A percentile compares a stretch with the other conserved stretches of the same genome.
phyloP scores from a whole-genome alignment of 1,284 basidiomycete species.

The Ceratorhiza oryzae-sativae region DNA sequence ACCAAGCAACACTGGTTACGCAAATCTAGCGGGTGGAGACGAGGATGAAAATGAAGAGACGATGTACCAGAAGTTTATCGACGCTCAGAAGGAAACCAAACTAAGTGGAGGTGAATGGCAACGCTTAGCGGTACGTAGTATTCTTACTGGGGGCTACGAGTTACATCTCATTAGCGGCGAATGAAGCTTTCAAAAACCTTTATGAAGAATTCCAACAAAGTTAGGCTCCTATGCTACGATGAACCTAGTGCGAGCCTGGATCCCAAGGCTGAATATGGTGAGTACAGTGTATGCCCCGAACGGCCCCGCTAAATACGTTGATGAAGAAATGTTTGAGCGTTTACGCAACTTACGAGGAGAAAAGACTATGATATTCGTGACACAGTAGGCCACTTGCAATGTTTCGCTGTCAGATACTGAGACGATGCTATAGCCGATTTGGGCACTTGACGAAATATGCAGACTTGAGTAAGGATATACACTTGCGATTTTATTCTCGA shows the following conservation, averaged over 20 bases:
- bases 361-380: slow-evolving; percentile 77
- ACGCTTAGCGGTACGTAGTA: slow-evolving; percentile 66
- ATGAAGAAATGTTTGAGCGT: slow-evolving; percentile 68
- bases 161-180: not conserved
- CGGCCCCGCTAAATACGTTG: not conserved
- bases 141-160: slow-evolving; percentile 17
- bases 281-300: slow-evolving; percentile 12
- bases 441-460: slow-evolving; percentile 44
- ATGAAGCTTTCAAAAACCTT: slow-evolving; percentile 65
- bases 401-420: not conserved
- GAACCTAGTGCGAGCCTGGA: slow-evolving; percentile 69
- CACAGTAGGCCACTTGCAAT: slow-evolving; percentile 52
- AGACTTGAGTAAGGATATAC: slow-evolving; percentile 36
- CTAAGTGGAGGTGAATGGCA: slow-evolving; percentile 82
- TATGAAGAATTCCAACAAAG: slow-evolving; percentile 68
- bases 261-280: slow-evolving; percentile 74
- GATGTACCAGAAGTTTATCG: slow-evolving; percentile 28
- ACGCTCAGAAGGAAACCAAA: slow-evolving; percentile 41
- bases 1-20: slow-evolving; percentile 5
- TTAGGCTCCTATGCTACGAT: slow-evolving; percentile 77
- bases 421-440: slow-evolving; percentile 37
- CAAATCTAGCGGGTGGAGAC: not conserved
- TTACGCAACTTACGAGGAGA: slow-evolving; percentile 63
- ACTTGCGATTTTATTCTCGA: not conserved
- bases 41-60: slow-evolving; percentile 18